Base-by-base conservation (phyloP, 2,329 filamentous ascomycete species). In the Ophiocordyceps robertsii region DNA sequence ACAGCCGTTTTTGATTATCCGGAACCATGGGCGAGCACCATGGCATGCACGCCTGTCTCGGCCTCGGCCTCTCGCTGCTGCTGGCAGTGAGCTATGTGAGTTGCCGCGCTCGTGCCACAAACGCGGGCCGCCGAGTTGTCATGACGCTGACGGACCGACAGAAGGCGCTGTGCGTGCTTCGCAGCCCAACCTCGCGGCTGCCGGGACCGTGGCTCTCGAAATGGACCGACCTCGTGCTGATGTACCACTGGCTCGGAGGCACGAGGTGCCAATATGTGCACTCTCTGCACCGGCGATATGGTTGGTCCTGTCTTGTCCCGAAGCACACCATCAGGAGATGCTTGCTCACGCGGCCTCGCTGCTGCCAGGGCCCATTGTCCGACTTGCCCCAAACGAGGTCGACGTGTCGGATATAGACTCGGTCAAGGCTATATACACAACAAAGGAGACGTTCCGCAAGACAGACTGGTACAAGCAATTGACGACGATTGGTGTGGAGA, bases 341-440 rank as follows among this genome's bases (percentile, higher is more conserved):
- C n/a, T 13, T 19, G 24, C 27, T 14, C n/a, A 12, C 3, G 14
- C 11, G 9, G 5, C n/a, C 33, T 30, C 8, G 11, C 9, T 1
- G 33, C 11, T 7, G n/a, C 6, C 38, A 50, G 54, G 54, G 1
- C 50, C 48, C 5, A 44, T 53, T 6, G 53, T 57, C 19, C 52
- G 54, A 10, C 47, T 54, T 6, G 43, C 43, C 14, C 54, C 55
- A 2, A 47, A 47, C 14, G 46, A 53, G 13, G 47, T 57, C 14
- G 46, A 45, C 37, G 43, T 56, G 27, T 36, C 48, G 13, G 47
- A 54, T 14, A 29, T 53, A 3, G 43, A 49, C 8, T 49, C 42
- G 24, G 36, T 52, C 35, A 53, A 49, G 16, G 39, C 37, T 63
- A 36, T 73, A 60, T 46, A 66, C 44, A 42, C 43, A 42, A 44